These are phyloP conservation scores for Sextonia rubra DNA, from an alignment of 164 flowering plant genomes.

Conservation along the genomic window DNA sequence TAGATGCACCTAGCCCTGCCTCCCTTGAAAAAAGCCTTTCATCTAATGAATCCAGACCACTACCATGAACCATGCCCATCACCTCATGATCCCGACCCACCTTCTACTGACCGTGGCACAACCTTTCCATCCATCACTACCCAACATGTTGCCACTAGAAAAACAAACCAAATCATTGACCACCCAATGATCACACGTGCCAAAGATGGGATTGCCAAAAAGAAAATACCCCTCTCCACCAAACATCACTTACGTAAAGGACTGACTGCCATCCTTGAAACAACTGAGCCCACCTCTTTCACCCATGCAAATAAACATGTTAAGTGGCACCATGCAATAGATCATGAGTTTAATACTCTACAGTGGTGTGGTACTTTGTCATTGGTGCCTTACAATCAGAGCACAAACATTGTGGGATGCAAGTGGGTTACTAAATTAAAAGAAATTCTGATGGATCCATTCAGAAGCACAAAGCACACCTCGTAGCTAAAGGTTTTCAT, in stretches of 20 bases:
- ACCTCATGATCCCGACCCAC: not conserved
- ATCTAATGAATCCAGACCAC: too few relatives aligned
- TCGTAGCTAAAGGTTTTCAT: not conserved
- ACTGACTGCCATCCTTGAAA: not conserved
- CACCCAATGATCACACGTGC: not conserved
- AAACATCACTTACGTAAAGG: not conserved
- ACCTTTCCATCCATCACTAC: not conserved
- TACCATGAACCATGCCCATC: too few relatives aligned
- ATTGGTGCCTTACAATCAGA: not conserved
- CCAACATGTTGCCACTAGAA: too few relatives aligned
- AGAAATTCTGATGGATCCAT: not conserved
- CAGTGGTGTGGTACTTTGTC: not conserved
- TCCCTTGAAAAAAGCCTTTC: too few relatives aligned
- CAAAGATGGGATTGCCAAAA: not conserved
- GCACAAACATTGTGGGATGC: not conserved
- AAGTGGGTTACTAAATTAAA: conserved; percentile 2
- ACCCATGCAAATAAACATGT: not conserved
- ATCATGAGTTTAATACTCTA: not conserved
- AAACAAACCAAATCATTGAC: not conserved
- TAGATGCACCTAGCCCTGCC: too few relatives aligned
- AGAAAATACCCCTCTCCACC: not conserved
- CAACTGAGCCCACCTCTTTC: not conserved
- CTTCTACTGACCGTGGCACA: not conserved
- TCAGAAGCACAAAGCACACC: not conserved
- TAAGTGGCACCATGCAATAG: not conserved